Conservation (phyloP, 1,284 basidiomycete species). For the Inonotus obliquus region DNA sequence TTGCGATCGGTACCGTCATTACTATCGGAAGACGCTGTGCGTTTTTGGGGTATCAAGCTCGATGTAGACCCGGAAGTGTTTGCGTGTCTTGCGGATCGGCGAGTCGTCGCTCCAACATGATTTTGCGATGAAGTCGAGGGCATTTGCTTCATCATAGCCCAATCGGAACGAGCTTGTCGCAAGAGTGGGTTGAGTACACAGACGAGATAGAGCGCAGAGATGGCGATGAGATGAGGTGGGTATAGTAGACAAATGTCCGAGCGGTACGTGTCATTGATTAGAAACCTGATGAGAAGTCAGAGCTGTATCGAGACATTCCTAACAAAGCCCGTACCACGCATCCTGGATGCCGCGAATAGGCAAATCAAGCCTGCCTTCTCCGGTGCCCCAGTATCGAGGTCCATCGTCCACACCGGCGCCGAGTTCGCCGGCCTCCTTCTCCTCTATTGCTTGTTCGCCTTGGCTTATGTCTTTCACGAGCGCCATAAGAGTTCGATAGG, state of each 20-base stretch:
- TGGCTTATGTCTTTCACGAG: slow-evolving; percentile 51
- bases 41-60: slow-evolving; percentile 4
- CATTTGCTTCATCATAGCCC: slow-evolving; percentile 27
- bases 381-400: slow-evolving; percentile 70
- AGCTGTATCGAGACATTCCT: not conserved
- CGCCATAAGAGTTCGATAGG: slow-evolving; percentile 82
- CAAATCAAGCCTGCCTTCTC: slow-evolving; percentile 63
- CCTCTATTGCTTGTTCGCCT: slow-evolving; percentile 28
- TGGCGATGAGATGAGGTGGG: slow-evolving; percentile 91
- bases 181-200: slow-evolving; percentile 63
- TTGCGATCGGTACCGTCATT: slow-evolving; percentile 9
- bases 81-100: slow-evolving; percentile 13
- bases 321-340: slow-evolving; percentile 52
- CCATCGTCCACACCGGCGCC: slow-evolving; percentile 59
- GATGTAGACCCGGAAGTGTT: not conserved
- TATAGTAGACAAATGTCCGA: slow-evolving; percentile 88
- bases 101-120: slow-evolving; percentile 4
- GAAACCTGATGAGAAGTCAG: slow-evolving; percentile 57
- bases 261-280: slow-evolving; percentile 95
- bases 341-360: slow-evolving; percentile 66
- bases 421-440: slow-evolving; percentile 58
- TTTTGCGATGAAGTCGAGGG: slow-evolving; percentile 27
- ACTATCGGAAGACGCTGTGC: slow-evolving; percentile 1
- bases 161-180: slow-evolving; percentile 31
- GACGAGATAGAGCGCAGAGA: slow-evolving; percentile 86